Evolutionary conservation across 2,329 filamentous ascomycete genomes (phyloP).

Genomic region (Cordyceps pruinosa): DNA sequence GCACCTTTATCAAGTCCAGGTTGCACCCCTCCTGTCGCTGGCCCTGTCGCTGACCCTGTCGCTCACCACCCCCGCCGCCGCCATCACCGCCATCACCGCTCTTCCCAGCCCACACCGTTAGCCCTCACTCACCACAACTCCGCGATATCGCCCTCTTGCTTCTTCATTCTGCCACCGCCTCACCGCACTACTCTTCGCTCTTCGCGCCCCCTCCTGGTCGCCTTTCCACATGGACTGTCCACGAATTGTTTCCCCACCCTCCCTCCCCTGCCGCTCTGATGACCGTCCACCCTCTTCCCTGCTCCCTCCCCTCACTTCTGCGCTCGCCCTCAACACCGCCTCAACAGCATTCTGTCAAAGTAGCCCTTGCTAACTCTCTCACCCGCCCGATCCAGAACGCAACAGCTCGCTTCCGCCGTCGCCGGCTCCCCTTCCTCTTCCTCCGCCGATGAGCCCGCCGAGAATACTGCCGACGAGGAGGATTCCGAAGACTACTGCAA

Average conservation of each 20-base stretch:
- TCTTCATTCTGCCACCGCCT: neutral
- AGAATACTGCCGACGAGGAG: conserved; percentile 95
- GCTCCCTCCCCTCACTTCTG: neutral
- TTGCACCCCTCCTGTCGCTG: conserved; percentile 5
- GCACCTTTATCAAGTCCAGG: conserved; percentile 13
- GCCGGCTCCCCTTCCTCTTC: conserved; percentile 71
- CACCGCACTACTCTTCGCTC: neutral
- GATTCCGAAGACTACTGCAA: conserved; percentile 99
- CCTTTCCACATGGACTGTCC: neutral
- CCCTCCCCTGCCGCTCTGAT: neutral
- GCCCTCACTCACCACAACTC: neutral
- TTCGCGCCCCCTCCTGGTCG: neutral
- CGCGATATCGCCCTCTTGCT: neutral
- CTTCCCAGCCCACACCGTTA: neutral
- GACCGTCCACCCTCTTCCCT: no score
- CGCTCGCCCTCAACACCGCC: conserved; percentile 1
- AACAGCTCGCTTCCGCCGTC: conserved; percentile 51
- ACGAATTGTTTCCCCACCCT: neutral
- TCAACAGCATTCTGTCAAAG: neutral
- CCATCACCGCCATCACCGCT: conserved; percentile 7
- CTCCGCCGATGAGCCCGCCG: conserved; percentile 74
- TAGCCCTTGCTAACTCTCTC: conserved; percentile 18
- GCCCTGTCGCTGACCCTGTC: neutral
- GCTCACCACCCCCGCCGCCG: neutral
- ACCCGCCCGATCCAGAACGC: conserved; percentile 34